Evolutionary conservation across 1,284 basidiomycete species (phyloP).

Genomic region (Moniliella sp.): DNA sequence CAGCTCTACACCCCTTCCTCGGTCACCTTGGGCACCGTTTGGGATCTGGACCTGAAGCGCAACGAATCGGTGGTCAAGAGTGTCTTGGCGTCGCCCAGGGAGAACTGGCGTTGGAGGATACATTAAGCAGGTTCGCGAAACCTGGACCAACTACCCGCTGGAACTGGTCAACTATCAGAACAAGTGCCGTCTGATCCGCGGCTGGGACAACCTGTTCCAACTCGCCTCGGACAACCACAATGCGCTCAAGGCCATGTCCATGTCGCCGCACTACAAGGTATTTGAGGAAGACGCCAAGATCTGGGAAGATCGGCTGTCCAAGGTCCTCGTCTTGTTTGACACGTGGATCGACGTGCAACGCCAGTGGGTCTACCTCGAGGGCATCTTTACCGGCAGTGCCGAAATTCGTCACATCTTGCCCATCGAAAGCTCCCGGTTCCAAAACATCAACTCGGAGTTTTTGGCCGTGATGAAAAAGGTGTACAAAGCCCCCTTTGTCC

Average conservation of each 20-base stretch:
- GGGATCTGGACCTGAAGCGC: constrained; percentile 81
- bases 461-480: constrained; percentile 97
- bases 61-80: constrained; percentile 80
- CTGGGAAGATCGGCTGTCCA: constrained; percentile 34
- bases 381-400: constrained; percentile 99
- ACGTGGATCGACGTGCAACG: constrained; percentile 98
- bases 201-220: constrained; percentile 63
- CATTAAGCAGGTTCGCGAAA: constrained; percentile 55
- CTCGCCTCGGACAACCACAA: constrained; percentile 49
- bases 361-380: constrained; percentile 98
- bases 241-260: constrained; percentile 69
- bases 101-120: constrained; percentile 43
- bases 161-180: constrained; percentile 97
- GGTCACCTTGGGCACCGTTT: constrained; percentile 87
- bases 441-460: constrained; percentile 97
- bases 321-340: constrained; percentile 59
- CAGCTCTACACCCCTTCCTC: constrained; percentile 38
- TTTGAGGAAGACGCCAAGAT: constrained; percentile 36
- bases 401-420: constrained; percentile 58
- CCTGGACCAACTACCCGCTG: constrained; percentile 82
- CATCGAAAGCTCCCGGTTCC: constrained; percentile 84
- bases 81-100: constrained; percentile 87
- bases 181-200: constrained; percentile 75
- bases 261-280: constrained; percentile 29
- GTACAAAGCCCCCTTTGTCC: constrained; percentile 92